phyloP scores from a whole-genome alignment of 1,139 yeast genomes.

The Debaryomycetaceae sp. region DNA sequence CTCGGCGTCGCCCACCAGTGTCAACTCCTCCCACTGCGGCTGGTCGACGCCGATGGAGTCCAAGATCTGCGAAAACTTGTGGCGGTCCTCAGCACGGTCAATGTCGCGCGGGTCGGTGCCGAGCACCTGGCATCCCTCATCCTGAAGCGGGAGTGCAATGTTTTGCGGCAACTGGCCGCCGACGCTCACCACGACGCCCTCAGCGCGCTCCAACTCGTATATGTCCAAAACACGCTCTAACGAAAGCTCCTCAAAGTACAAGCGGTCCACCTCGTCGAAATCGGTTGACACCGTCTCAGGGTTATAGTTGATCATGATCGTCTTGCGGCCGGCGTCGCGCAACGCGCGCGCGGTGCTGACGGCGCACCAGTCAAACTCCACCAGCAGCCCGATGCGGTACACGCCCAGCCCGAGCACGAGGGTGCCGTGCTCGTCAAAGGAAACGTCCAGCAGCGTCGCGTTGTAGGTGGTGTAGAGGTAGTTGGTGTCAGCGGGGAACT shows the following conservation, averaged over 20 bases:
- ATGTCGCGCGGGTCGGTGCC: constrained; percentile 96
- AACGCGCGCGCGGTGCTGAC: constrained; percentile 94
- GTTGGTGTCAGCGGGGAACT: constrained; percentile 96
- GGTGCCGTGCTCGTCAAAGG: constrained; percentile 84
- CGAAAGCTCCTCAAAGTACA: constrained; percentile 91
- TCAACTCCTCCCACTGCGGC: constrained; percentile 96
- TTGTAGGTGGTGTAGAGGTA: constrained; percentile 95
- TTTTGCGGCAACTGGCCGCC: constrained; percentile 99
- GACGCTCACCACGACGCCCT: constrained; percentile 91
- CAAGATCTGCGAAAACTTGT: constrained; percentile 90
- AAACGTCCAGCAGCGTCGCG: constrained; percentile 81
- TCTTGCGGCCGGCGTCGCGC: constrained; percentile 80
- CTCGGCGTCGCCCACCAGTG: constrained; percentile 82
- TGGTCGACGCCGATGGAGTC: constrained; percentile 67
- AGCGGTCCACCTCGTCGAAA: constrained; percentile 95
- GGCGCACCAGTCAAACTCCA: constrained; percentile 99
- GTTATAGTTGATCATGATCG: constrained; percentile 95
- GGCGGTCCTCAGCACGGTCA: constrained; percentile 97
- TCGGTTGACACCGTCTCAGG: constrained; percentile 99
- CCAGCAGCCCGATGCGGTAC: constrained; percentile 96
- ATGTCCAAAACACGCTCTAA: constrained; percentile 97
- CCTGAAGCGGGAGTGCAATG: constrained; percentile 81
- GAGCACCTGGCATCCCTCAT: constrained; percentile 79
- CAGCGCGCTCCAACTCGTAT: constrained; percentile 84
- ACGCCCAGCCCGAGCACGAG: constrained; percentile 98